Base-by-base conservation (phyloP, 805 yeast genomes). In the Lipomyces chichibuensis region DNA sequence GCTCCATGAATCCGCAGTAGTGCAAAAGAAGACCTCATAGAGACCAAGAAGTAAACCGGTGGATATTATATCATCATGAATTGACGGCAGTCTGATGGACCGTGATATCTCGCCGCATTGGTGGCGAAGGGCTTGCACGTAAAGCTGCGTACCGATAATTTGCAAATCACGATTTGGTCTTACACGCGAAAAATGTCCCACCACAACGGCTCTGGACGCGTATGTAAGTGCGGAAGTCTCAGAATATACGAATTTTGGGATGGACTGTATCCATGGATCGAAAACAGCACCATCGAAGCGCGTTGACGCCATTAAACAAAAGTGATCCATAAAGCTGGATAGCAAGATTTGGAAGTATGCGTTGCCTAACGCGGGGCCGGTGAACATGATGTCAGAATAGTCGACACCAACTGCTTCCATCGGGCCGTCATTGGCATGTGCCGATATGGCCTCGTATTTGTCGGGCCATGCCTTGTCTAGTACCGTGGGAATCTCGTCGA, bases 31-130 rank as follows among this genome's bases (percentile, higher is more conserved):
- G 29, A 39, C 20, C 37, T 60, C 59, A 46, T 53, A 55, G 27
- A 60, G 46, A 7, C 35, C 51, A 29, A 60, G 58, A 20, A 60
- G 59, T 27, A 53, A 11, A 27, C 58, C 53, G 7, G 64, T 25
- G 39, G 37, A 8, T n/a, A 60, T n/a, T 17, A 58, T 7, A n/a
- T 54, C 64, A 8, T 60, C 59, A 29, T 51, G 13, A 4, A 53
- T n/a, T 17, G 55, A 23, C 7, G 55, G 55, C 29, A 20, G 17
- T 17, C 3, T 23, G 11, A 52, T 25, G 8, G 55, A 52, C n/a
- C 32, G 55, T 29, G 55, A 52, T 8, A 52, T 11, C n/a, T 52
- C 55, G 55, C 6, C 7, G n/a, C 23, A 11, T 14, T 52, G 55
- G 33, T 52, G 55, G 1, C 20, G 55, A 23, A 52, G 55, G 2